Percentiles rank a stretch among this genome's conserved stretches.
Conservation (phyloP, 495 filamentous ascomycete species). For the Schizothecium vesticola region DNA sequence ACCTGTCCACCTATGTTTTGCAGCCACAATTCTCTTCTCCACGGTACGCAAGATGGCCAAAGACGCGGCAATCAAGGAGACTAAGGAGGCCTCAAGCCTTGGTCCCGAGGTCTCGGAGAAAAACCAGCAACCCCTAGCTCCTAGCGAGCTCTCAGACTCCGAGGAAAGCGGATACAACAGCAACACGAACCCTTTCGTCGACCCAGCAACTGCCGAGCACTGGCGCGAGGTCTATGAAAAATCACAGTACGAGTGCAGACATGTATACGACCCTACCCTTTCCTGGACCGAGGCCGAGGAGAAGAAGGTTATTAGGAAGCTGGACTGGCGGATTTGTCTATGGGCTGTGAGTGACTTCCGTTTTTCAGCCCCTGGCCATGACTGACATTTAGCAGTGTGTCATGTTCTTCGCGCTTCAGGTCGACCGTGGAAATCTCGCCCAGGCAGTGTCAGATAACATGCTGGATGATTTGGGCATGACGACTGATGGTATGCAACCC, state of each 20-base stretch:
- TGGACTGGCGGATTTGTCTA: slow-evolving; percentile 46
- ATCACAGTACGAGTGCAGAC: slow-evolving; percentile 45
- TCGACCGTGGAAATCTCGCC: slow-evolving; percentile 52
- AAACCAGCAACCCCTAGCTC: no score
- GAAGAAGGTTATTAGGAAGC: slow-evolving; percentile 44
- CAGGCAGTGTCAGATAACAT: slow-evolving; percentile 54
- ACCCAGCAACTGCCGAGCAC: slow-evolving; percentile 42
- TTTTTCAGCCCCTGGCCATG: no score
- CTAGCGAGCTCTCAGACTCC: slow-evolving; percentile 9
- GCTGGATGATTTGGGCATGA: slow-evolving; percentile 48
- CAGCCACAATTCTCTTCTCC: no score
- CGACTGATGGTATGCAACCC: slow-evolving; percentile 43
- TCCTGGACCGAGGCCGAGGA: slow-evolving; percentile 53
- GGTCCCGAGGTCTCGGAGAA: no score
- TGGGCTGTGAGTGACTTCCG: no score
- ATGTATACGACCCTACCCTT: slow-evolving; percentile 48
- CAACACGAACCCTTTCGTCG: slow-evolving; percentile 38
- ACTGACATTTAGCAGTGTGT: no score
- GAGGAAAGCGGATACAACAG: slow-evolving; percentile 3
- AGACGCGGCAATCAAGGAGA: no score
- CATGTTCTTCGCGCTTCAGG: slow-evolving; percentile 54
- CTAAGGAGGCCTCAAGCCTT: no score
- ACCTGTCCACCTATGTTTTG: no score
- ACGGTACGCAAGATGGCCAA: no score
- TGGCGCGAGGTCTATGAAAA: slow-evolving; percentile 46